Base-by-base conservation (phyloP, 75 land plant genomes). In the Pinus tabuliformis region DNA sequence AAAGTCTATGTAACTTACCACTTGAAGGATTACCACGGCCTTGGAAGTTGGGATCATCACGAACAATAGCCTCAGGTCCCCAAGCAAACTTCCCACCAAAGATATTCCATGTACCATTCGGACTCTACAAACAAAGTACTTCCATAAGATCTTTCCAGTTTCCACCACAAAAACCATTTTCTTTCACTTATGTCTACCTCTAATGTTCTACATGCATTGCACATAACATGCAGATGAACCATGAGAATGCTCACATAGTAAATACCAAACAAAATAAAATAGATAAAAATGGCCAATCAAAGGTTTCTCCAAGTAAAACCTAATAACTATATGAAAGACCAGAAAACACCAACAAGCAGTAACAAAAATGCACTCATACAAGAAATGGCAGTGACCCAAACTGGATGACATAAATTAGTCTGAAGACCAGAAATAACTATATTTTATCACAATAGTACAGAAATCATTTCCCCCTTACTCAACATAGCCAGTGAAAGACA, bases 11-110 rank as follows among this genome's bases (percentile, higher is more conserved):
- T 68, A 42, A n/a, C 62, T 75, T 87, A 91, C 93, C 93, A 76
- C 84, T 86, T 21, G 91, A 89, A 77, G 93, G 94, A 83, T 85
- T 87, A 62, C 94, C 94, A 30, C 80, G 92, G 54, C 89, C 93
- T 70, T 92, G 95, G 57, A 92, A 92, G 73, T 90, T 83, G 21
- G 95, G 95, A 78, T 92, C 95, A 88, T 92, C 95, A 76, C 85
- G 73, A 36, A 92, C 95, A 78, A 92, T 88, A 58, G 95, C 95
- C 60, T 86, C 88, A 62, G 88, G 86, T 18, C 88, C 95, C 95
- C 95, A 92, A 42, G 86, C 77, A 72, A 92, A 79, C 73, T 86
- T 87, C 18, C 95, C 95, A 71, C 93, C 93, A 86, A 88, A 92
- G 42, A 87, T 82, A 74, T 92, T 92, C 92, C 92, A 92, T 39